phyloP scores from a whole-genome alignment of 1,139 yeast genomes.

The Lodderomyces parapsilosis region DNA sequence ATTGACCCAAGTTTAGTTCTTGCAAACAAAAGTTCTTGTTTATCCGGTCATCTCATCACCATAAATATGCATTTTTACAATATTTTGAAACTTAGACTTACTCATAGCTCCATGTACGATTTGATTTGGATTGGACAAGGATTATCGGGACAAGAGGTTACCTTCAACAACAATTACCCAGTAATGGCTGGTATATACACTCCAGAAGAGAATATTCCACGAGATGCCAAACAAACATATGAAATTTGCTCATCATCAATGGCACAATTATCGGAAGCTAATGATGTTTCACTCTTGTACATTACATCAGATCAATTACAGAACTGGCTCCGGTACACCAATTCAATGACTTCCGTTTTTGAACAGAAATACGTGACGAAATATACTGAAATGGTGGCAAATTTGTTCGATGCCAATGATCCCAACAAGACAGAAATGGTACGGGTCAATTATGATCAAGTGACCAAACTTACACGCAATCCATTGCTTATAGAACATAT shows the following conservation, averaged over 20 bases:
- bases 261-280: conserved; percentile 32
- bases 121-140: conserved; percentile 37
- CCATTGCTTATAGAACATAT: conserved; percentile 23
- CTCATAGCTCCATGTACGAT: conserved; percentile 22
- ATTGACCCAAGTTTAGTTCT: conserved; percentile 32
- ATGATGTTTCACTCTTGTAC: conserved; percentile 26
- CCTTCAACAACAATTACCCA: conserved; percentile 28
- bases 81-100: conserved; percentile 23
- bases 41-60: conserved; percentile 30
- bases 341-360: conserved; percentile 16
- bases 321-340: conserved; percentile 21
- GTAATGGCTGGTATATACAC: conserved; percentile 35
- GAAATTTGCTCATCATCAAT: conserved; percentile 42
- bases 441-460: conserved; percentile 4
- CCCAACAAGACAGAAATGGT: conserved; percentile 5
- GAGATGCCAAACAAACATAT: conserved; percentile 20
- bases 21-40: conserved; percentile 26
- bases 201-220: conserved; percentile 23
- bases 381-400: conserved; percentile 9
- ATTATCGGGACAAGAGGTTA: conserved; percentile 26
- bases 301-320: conserved; percentile 38
- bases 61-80: conserved; percentile 27
- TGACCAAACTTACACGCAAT: conserved; percentile 11
- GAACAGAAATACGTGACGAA: conserved; percentile 16
- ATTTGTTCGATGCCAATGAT: conserved; percentile 12